Conservation (phyloP, 1,139 yeast species). For the Magnusiomyces tetraspermus region DNA sequence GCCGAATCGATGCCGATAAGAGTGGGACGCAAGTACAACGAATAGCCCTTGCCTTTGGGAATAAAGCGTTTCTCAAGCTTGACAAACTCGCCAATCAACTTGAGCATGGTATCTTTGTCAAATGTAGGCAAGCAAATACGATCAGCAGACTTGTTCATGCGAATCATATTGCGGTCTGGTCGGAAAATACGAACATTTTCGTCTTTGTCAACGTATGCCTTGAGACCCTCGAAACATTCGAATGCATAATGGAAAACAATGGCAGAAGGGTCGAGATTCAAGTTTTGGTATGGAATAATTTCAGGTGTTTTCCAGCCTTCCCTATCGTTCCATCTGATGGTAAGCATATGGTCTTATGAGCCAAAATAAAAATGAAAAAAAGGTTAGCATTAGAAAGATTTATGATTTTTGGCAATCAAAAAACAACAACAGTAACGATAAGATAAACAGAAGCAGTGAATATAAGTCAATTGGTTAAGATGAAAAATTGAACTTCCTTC, state of each 20-base stretch:
- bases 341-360: constrained; percentile 62
- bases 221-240: constrained; percentile 92
- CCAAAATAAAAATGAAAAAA: no score
- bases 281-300: constrained; percentile 73
- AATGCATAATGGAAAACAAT: constrained; percentile 91
- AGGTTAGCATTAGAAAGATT: no score
- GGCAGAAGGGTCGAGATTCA: constrained; percentile 74
- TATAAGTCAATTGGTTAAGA: no score
- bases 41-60: constrained; percentile 78
- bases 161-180: constrained; percentile 80
- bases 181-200: constrained; percentile 76
- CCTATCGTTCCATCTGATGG: constrained; percentile 69
- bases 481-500: no score
- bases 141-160: constrained; percentile 81
- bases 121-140: constrained; percentile 83
- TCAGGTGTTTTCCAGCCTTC: constrained; percentile 82
- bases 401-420: no score
- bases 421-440: no score
- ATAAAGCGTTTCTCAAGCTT: constrained; percentile 65
- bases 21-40: constrained; percentile 89
- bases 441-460: no score
- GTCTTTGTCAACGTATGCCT: constrained; percentile 63
- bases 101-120: constrained; percentile 65
- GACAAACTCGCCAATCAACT: constrained; percentile 65
- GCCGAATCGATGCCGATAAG: constrained; percentile 84